phyloP scores from a whole-genome alignment of 371 early-diverging fungal species.

The Apophysomyces variabilis region DNA sequence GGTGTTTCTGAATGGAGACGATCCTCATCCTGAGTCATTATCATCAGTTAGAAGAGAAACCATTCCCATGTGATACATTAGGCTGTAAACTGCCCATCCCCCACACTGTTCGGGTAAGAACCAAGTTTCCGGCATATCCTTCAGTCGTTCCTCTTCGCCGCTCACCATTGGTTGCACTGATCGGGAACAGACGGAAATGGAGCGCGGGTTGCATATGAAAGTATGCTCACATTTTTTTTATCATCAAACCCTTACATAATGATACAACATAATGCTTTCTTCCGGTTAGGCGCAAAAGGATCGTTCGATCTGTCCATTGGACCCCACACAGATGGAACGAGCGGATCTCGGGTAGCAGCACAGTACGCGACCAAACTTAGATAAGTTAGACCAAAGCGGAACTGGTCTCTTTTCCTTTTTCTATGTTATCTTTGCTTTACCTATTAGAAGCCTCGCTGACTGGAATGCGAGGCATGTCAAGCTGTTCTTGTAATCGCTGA shows the following conservation, averaged over 20 bases:
- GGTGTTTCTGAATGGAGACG: background rate
- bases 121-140: background rate
- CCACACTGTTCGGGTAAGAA: constrained; percentile 5
- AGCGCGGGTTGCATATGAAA: constrained; percentile 1
- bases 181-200: constrained; percentile 7
- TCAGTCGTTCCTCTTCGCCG: background rate
- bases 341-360: constrained; percentile 61
- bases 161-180: constrained; percentile 3
- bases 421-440: constrained; percentile 10
- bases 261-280: constrained; percentile 32
- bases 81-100: background rate
- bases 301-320: constrained; percentile 73
- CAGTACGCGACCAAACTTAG: constrained; percentile 60
- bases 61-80: background rate
- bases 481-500: constrained; percentile 73
- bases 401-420: background rate
- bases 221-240: constrained; percentile 6
- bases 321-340: constrained; percentile 86
- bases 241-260: constrained; percentile 28
- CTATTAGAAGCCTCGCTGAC: constrained; percentile 72
- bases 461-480: constrained; percentile 79
- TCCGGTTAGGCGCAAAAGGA: constrained; percentile 69
- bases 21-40: constrained; percentile 6
- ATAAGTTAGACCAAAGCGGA: background rate
- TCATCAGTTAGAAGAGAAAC: background rate